Base-by-base conservation (phyloP, 2,329 filamentous ascomycete genomes). In the Calonectria fujianensis region DNA sequence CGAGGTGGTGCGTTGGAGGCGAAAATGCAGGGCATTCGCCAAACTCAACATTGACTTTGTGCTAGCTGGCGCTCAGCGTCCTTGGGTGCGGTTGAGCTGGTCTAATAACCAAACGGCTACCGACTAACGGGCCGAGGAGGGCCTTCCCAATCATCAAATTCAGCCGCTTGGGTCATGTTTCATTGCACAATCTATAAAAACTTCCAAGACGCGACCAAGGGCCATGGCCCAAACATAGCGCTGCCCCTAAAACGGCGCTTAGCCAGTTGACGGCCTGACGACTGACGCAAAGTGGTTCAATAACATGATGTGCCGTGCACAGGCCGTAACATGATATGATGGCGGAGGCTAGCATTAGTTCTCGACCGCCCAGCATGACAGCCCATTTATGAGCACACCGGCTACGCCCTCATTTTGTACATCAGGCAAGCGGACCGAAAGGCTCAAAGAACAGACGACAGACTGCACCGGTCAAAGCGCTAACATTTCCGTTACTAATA, bases 241-340 rank as follows among this genome's bases (percentile, higher is more conserved):
- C 35, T 24, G 16, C 57, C 35, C 35, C 24, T 37, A 37, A 63
- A 63, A 63, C 57, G 57, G 24, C 24, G 57, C 24, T 16, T 37
- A 29, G 24, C 35, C 41, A 8, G 35, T 41, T 18, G 57, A 41
- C 37, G 57, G 35, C 27, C 27, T 63, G 57, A 41, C 29, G 37
- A 24, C 41, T 63, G 57, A 4, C 24, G 24, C 24, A 24, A 10
- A 63, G 41, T 63, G 24, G 57, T 63, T 20, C 57, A 37, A 63
- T 41, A 14, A 41, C 41, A 41, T 63, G 35, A n/a, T 18, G 0
- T 4, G 29, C 35, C 18, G n/a, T 35, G 57, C n/a, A 35, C 27
- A 41, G 8, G 35, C 45, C n/a, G 37, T 41, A 24, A 24, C 35
- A 63, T 63, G 57, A 63, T 63, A 63, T 63, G 57, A 63, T 63